Percentiles rank a stretch among this genome's conserved stretches.
Conservation (phyloP, 371 early-diverging fungal species). For the Syncephalastrum sp. region DNA sequence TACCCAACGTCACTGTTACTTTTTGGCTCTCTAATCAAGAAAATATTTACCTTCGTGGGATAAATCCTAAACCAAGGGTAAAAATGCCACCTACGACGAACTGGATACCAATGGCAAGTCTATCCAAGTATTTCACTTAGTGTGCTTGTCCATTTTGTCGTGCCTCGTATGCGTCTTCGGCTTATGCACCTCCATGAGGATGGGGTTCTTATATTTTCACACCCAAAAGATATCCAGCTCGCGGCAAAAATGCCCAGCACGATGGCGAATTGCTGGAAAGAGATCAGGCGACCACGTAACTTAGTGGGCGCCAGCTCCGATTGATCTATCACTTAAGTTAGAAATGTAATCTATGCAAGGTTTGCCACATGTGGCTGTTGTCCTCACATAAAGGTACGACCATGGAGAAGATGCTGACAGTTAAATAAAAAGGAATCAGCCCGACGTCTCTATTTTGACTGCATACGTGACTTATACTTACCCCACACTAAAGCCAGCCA, state of each 20-base stretch:
- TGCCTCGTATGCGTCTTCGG: no score
- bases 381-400: conserved; percentile 78
- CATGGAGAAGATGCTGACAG: conserved; percentile 69
- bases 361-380: background rate
- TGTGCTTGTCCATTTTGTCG: background rate
- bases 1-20: conserved; percentile 10
- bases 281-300: conserved; percentile 83
- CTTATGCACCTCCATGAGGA: background rate
- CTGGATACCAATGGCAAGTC: conserved; percentile 41
- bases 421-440: background rate
- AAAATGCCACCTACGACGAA: conserved; percentile 33
- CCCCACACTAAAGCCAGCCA: conserved; percentile 87
- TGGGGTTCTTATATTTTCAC: background rate
- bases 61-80: conserved; percentile 23
- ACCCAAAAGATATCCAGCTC: conserved; percentile 40
- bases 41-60: conserved; percentile 30
- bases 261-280: conserved; percentile 89
- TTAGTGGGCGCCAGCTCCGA: conserved; percentile 85
- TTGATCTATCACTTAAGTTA: conserved; percentile 51
- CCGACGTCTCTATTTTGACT: background rate
- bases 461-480: conserved; percentile 28
- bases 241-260: conserved; percentile 54
- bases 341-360: background rate
- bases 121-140: conserved; percentile 2
- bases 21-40: background rate